Base-by-base conservation (phyloP, 176 grass and related monocot species). In the Cenchrus purpureus region DNA sequence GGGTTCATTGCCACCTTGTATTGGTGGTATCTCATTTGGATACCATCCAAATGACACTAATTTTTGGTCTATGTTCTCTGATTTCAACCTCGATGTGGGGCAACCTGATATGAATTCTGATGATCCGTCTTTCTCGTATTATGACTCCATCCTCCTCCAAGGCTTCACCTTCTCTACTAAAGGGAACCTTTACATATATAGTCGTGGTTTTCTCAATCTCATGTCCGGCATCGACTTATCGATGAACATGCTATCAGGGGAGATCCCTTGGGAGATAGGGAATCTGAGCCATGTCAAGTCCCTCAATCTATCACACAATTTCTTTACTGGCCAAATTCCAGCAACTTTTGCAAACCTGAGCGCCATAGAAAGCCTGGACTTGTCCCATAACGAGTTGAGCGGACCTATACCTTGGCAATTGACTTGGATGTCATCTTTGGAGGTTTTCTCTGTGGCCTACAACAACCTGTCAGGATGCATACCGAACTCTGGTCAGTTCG, bases 391-490 rank as follows among this genome's bases (percentile, higher is more conserved):
- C 7, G 3, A 60, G 58, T 1, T 60, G 58, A 22, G 2, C 9
- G 20, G 19, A 22, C 13, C 57, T 10, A 60, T 60, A 60, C 57
- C 57, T 22, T 60, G 57, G 57, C 20, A 60, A 10, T 22, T n/a
- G 20, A 60, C 57, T 10, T 8, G 10, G 58, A 8, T 60, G 7
- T 60, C 8, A 3, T n/a, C 57, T 3, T 22, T 60, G 58, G 20
- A 10, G 58, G 58, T 22, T 8, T 60, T 60, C 9, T 60, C 58
- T 51, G 84, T 88, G 16, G 86, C 86, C 29, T 84, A 84, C 19
- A 84, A 88, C 28, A 84, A 88, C 28, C 79, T 88, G 22, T 48
- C 80, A 0, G 80, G 86, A 0, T 83, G 80, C 51, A 84, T 77
- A 88, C 66, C 76, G 14, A 31, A 2, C 60, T 13, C 6, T 5